A percentile compares a stretch with the other conserved stretches of the same genome.
phyloP scores from a whole-genome alignment of 2,329 filamentous ascomycete species.

The Mollisia scopiformis region DNA sequence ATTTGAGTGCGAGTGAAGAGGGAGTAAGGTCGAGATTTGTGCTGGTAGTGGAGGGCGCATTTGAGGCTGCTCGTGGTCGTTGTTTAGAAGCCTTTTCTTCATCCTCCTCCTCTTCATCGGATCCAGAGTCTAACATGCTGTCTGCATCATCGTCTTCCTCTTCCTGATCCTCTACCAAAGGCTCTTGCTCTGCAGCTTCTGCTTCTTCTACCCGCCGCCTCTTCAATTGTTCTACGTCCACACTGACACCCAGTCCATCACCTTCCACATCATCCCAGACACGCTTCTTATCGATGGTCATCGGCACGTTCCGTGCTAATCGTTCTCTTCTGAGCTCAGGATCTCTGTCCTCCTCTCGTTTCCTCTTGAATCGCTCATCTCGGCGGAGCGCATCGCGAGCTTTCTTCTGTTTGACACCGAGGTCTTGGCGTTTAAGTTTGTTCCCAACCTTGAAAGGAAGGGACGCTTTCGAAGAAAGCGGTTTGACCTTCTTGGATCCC shows the following conservation, averaged over 20 bases:
- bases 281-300: constrained; percentile 84
- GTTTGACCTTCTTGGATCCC: constrained; percentile 50
- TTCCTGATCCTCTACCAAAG: constrained; percentile 42
- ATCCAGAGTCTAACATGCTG: constrained; percentile 70
- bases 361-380: constrained; percentile 75
- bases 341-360: constrained; percentile 84
- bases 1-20: constrained; percentile 60
- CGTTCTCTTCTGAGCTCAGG: constrained; percentile 75
- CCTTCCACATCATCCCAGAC: constrained; percentile 82
- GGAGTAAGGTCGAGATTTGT: constrained; percentile 68
- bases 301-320: constrained; percentile 75
- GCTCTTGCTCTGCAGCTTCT: constrained; percentile 49
- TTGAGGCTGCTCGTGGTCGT: constrained; percentile 42
- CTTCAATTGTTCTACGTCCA: constrained; percentile 64
- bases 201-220: constrained; percentile 54
- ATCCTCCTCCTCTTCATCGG: constrained; percentile 49
- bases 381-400: constrained; percentile 73
- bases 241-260: constrained; percentile 54
- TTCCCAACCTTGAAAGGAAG: constrained; percentile 65
- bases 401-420: constrained; percentile 82
- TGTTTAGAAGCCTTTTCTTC: constrained; percentile 39
- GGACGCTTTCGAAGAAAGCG: constrained; percentile 45
- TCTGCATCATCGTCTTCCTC: constrained; percentile 63
- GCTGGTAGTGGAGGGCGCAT: constrained; percentile 58
- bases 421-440: constrained; percentile 77